Evolutionary conservation across 805 yeast genomes (phyloP).

Genomic region (Candida manassasensis): DNA sequence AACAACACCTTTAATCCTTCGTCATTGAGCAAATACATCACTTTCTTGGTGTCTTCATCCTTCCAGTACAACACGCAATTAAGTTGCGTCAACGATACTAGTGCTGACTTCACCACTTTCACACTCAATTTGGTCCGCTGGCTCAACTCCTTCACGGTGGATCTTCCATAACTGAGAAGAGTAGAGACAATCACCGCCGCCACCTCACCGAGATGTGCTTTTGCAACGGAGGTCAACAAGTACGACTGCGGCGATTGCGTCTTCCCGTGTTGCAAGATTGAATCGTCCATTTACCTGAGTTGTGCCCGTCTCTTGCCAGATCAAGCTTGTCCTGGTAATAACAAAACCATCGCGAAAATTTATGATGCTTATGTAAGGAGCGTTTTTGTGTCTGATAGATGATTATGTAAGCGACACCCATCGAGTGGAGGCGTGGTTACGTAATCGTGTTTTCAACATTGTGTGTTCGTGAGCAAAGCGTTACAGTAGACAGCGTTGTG

Average conservation of each 20-base stretch:
- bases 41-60: constrained; percentile 14
- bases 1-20: constrained; percentile 59
- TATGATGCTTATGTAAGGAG: no score
- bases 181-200: constrained; percentile 60
- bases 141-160: constrained; percentile 52
- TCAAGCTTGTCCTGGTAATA: not conserved
- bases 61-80: constrained; percentile 66
- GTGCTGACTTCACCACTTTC: constrained; percentile 52
- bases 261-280: constrained; percentile 26
- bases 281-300: constrained; percentile 14
- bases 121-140: constrained; percentile 43
- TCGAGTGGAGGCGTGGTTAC: no score
- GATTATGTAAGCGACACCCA: no score
- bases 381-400: no score
- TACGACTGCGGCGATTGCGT: constrained; percentile 61
- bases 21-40: constrained; percentile 58
- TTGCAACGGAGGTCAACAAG: constrained; percentile 49
- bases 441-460: no score
- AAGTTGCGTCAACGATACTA: constrained; percentile 76
- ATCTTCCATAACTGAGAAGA: constrained; percentile 64
- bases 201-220: constrained; percentile 62
- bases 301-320: not conserved
- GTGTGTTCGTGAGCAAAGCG: no score
- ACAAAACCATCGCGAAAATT: not conserved
- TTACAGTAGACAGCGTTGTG: no score